These are phyloP conservation scores for thale cress (Arabidopsis thaliana) DNA, from an alignment of 345 rosid genomes.

Conservation along the genomic window DNA sequence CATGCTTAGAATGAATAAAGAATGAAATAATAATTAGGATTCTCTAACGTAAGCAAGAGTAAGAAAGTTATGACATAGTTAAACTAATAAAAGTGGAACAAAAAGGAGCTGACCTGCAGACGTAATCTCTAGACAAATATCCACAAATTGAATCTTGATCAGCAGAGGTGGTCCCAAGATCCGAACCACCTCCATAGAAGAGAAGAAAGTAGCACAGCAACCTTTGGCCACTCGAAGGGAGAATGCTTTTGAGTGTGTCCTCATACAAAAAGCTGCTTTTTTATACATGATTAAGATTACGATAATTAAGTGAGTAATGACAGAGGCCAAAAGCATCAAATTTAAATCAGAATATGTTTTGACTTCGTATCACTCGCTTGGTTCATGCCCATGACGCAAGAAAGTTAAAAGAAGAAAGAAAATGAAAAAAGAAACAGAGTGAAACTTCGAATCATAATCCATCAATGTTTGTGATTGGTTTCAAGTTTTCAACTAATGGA, in stretches of 20 bases:
- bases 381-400: constrained; percentile 43
- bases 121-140: constrained; percentile 43
- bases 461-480: constrained; percentile 41
- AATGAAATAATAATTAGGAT: constrained; percentile 39
- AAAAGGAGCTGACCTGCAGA: constrained; percentile 47
- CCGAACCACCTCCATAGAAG: constrained; percentile 39
- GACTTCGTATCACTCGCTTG: constrained; percentile 44
- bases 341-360: constrained; percentile 35
- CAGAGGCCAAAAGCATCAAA: constrained; percentile 47
- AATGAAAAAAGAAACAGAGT: constrained; percentile 11
- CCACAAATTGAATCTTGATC: constrained; percentile 41
- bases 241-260: constrained; percentile 41
- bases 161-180: constrained; percentile 45
- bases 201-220: constrained; percentile 45
- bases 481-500: constrained; percentile 37
- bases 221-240: constrained; percentile 48
- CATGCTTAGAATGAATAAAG: constrained; percentile 40
- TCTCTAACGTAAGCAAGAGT: constrained; percentile 46
- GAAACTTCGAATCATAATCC: constrained; percentile 45
- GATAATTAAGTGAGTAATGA: constrained; percentile 45
- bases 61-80: constrained; percentile 44
- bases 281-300: constrained; percentile 33
- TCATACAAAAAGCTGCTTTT: constrained; percentile 44
- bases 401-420: constrained; percentile 14
- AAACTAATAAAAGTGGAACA: constrained; percentile 29